Percentiles rank a stretch among this genome's conserved stretches.
Evolutionary conservation across 345 rosid genomes (phyloP).

Genomic region (Anacardium occidentale): DNA sequence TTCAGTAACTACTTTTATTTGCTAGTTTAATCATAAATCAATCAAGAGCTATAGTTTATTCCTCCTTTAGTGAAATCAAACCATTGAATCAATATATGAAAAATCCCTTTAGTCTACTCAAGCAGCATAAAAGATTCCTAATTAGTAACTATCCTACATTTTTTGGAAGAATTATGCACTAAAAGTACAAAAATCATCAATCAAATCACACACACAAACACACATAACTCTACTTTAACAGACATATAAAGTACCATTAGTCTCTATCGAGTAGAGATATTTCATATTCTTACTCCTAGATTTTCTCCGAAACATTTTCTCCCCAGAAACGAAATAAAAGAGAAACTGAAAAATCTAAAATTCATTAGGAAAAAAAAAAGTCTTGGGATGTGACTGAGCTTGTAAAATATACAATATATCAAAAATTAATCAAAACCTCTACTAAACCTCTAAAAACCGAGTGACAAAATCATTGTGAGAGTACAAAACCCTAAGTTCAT

Average conservation of each 20-base stretch:
- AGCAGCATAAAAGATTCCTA: not conserved
- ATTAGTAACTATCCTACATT: not conserved
- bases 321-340: not conserved
- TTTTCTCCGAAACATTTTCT: not conserved
- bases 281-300: not conserved
- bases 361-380: not conserved
- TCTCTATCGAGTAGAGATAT: not conserved
- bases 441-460: not conserved
- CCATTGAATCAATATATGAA: not conserved
- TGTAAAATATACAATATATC: no score
- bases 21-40: not conserved
- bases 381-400: not conserved
- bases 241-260: not conserved
- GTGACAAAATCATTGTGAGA: slow-evolving; percentile 1
- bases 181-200: not conserved
- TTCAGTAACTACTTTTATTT: slow-evolving; percentile 16
- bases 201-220: no score
- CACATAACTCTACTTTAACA: not conserved
- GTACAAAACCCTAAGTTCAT: slow-evolving; percentile 10
- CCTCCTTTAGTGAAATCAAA: not conserved
- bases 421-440: slow-evolving; percentile 8
- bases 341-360: not conserved
- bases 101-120: not conserved
- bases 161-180: not conserved
- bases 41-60: not conserved